phyloP scores from a whole-genome alignment of 2,329 filamentous ascomycete species.

The Chaetothyriales sp. region DNA sequence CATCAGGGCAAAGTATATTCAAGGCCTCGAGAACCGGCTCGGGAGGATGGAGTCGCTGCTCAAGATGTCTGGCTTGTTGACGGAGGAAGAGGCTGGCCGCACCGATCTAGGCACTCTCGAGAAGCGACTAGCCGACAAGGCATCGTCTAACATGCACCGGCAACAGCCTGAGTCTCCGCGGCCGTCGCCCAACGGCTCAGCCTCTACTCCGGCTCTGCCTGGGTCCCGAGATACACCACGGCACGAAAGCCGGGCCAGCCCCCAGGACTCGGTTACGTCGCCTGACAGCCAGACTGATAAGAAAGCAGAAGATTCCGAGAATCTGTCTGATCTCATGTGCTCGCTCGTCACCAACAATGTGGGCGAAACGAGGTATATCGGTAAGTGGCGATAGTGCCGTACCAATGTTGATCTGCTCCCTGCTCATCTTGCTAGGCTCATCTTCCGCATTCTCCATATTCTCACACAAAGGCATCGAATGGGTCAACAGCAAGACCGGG shows the following conservation, averaged over 20 bases:
- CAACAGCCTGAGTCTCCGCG: slow-evolving; percentile 11
- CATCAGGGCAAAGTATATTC: slow-evolving; percentile 83
- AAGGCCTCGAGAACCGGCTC: slow-evolving; percentile 84
- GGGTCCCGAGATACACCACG: slow-evolving; percentile 6
- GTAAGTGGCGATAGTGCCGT: slow-evolving; percentile 33
- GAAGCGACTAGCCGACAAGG: slow-evolving; percentile 49
- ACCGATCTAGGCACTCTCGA: slow-evolving; percentile 82
- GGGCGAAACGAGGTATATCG: slow-evolving; percentile 91
- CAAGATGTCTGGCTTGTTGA: slow-evolving; percentile 69
- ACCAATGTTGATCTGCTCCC: slow-evolving; percentile 16
- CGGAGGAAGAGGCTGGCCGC: slow-evolving; percentile 68
- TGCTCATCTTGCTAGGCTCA: slow-evolving; percentile 44
- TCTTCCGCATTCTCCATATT: slow-evolving; percentile 98
- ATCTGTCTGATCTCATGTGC: slow-evolving; percentile 96
- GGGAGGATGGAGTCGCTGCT: slow-evolving; percentile 92
- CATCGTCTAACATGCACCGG: slow-evolving; percentile 16
- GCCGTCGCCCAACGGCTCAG: slow-evolving; percentile 5
- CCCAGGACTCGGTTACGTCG: slow-evolving; percentile 19
- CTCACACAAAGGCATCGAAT: slow-evolving; percentile 92
- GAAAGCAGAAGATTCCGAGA: slow-evolving; percentile 54
- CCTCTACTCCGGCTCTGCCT: neutral
- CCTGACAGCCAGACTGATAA: slow-evolving; percentile 9
- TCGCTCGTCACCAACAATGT: slow-evolving; percentile 88
- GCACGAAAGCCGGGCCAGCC: slow-evolving; percentile 16
- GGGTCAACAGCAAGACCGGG: slow-evolving; percentile 97